Evolutionary conservation across 371 early-diverging fungal genomes (phyloP), one percentile per base, ranked within the genome.

Genomic region (Umbelopsis sp.): DNA sequence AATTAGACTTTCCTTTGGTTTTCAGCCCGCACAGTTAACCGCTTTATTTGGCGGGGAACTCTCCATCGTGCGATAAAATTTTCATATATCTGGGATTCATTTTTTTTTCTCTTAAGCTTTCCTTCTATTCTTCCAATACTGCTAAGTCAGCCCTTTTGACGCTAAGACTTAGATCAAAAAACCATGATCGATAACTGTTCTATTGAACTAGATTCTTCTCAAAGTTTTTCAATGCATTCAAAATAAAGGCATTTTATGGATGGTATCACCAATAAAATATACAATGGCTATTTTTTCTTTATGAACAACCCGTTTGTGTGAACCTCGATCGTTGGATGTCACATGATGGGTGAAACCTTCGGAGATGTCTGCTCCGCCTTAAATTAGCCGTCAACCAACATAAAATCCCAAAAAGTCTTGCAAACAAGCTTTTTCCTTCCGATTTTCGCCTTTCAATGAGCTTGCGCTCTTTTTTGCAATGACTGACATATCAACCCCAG

Each of bases 371-470:
- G 57, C 57, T 37, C 57, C 57, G 57, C 57, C 57, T 18, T 12
- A 57, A 57, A 57, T 25, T 29, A 6, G 16, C 18, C 16, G 41
- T 41, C 41, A 5, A 10, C 35, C 3, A 22, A 35, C 32, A 35
- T 57, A 57, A 57, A 57, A 35, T 35, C 12, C 35, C 48, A 48
- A 48, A 48, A 48, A n/a, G 18, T 12, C 16, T n/a, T 5, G 48
- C 57, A 57, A 57, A 57, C 57, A 57, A 57, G 57, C 57, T 57
- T 57, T 51, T 57, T 57, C 57, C 32, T 57, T 35, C 57, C 35
- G 35, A 29, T 35, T 18, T 29, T n/a, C 29, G 32, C 29, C 57
- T 57, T 35, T 57, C 35, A 35, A 35, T 35, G 35, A 32, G 29
- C 29, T 29, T 37, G 5, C 52, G 8, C 12, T 18, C 35, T 29